Base-by-base conservation (phyloP, 805 yeast genomes). In the Candida silvicultrix region DNA sequence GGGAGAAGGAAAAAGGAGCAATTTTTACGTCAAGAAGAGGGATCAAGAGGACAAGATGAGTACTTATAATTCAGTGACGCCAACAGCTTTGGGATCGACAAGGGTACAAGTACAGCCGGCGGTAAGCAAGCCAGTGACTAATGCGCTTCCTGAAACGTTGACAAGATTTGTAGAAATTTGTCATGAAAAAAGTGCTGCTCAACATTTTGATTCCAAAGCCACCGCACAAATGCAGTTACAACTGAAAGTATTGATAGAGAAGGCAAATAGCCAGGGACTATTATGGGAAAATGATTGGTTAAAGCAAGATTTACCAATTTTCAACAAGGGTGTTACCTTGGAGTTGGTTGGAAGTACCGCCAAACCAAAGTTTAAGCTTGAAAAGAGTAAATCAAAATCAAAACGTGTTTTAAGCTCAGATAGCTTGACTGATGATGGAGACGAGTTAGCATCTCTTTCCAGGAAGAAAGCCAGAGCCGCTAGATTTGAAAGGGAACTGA, bases 401-500 rank as follows among this genome's bases (percentile, higher is more conserved):
- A 35, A 36, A 15, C 20, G 25, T 14, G 25, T 8, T 14, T 8
- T 36, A 5, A 38, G 15, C 15, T 34, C 10, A 10, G 21, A 10
- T 50, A 48, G 12, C 28, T 11, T 16, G n/a, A 42, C 21, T n/a
- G n/a, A 19, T 21, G 42, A 44, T 12, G 51, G 41, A 18, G 58
- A 55, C 35, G 48, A 43, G 16, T 43, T 53, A 49, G 50, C 51
- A 2, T 63, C 64, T 11, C 50, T 44, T 5, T 59, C 54, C 10
- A 62, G 64, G 49, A 62, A 65, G 45, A 61, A 50, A 34, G 58
- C 55, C 37, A 62, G 74, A 36, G 66, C 69, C 10, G 65, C 64
- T 45, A 59, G 69, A 48, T 69, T 69, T 50, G 64, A 64, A 32
- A 54, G 48, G 36, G 63, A 52, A 43, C 25, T 50, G 25, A 28